Evolutionary conservation across 2,329 filamentous ascomycete species (phyloP).

Genomic region (Pseudodiploospora longispora): DNA sequence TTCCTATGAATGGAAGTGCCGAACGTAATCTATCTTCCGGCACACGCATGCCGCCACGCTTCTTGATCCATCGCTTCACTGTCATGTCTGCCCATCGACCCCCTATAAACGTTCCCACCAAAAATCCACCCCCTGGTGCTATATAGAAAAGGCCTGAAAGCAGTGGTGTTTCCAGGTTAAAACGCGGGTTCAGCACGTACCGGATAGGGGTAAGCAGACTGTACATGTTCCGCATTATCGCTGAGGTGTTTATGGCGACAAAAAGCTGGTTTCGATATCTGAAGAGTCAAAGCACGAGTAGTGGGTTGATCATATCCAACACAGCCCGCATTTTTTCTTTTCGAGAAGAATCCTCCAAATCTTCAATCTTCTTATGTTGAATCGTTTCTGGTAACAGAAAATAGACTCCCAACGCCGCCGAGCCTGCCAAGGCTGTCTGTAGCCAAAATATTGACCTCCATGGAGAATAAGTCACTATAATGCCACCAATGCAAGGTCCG

Average conservation of each 20-base stretch:
- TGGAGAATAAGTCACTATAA: slow-evolving; percentile 64
- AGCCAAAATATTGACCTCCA: slow-evolving; percentile 77
- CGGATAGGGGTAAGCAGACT: slow-evolving; percentile 56
- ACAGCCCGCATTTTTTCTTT: slow-evolving; percentile 45
- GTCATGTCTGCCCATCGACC: slow-evolving; percentile 62
- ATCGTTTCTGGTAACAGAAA: slow-evolving; percentile 68
- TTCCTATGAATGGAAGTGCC: slow-evolving; percentile 47
- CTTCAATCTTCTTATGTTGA: slow-evolving; percentile 52
- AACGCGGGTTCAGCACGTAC: slow-evolving; percentile 67
- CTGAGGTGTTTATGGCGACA: slow-evolving; percentile 47
- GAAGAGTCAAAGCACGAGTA: slow-evolving; percentile 55
- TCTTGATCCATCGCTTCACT: slow-evolving; percentile 56
- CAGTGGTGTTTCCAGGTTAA: slow-evolving; percentile 57
- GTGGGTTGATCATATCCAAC: slow-evolving; percentile 57
- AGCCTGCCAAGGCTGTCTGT: slow-evolving; percentile 58
- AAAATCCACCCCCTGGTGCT: slow-evolving; percentile 62
- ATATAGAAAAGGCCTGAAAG: slow-evolving; percentile 67
- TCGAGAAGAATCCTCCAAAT: slow-evolving; percentile 48
- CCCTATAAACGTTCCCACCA: slow-evolving; percentile 62
- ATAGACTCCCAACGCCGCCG: slow-evolving; percentile 50
- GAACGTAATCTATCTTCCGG: slow-evolving; percentile 61
- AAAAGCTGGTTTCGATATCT: slow-evolving; percentile 61
- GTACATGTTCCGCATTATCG: slow-evolving; percentile 67
- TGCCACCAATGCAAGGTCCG: slow-evolving; percentile 63
- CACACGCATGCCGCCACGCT: slow-evolving; percentile 49